phyloP scores from a whole-genome alignment of 192 early-diverging fungal species.

The Phlyctochytrium planicorne region DNA sequence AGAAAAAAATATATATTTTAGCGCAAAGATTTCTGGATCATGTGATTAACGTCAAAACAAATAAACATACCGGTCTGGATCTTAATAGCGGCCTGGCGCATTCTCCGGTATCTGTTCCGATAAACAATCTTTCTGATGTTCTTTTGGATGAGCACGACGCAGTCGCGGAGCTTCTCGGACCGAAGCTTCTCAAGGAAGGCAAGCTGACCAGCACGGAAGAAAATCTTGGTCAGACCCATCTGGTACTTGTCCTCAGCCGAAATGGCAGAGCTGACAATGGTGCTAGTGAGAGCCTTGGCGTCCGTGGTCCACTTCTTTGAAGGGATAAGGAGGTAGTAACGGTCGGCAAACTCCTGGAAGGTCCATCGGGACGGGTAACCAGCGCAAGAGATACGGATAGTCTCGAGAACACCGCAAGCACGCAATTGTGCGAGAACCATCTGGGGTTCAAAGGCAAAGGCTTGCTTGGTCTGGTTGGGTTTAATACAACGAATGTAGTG shows the following conservation, averaged over 20 bases:
- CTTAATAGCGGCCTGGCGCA: conserved; percentile 51
- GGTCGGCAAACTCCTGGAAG: conserved; percentile 90
- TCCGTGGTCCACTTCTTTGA: conserved; percentile 58
- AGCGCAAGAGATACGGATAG: conserved; percentile 96
- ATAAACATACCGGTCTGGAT: conserved; percentile 49
- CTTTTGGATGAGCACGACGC: conserved; percentile 87
- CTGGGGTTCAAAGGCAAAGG: conserved; percentile 89
- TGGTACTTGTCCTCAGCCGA: conserved; percentile 85
- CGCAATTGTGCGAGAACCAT: conserved; percentile 86
- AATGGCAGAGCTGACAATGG: conserved; percentile 64
- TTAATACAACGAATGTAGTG: conserved; percentile 98
- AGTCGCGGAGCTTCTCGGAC: conserved; percentile 73
- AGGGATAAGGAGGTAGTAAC: conserved; percentile 60
- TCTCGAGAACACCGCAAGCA: conserved; percentile 98
- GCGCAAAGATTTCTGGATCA: no score
- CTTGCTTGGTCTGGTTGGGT: conserved; percentile 88
- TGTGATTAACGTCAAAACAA: no score
- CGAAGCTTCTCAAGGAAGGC: conserved; percentile 88
- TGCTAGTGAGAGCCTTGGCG: conserved; percentile 41
- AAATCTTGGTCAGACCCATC: conserved; percentile 93
- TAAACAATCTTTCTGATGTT: conserved; percentile 73
- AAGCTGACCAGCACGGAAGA: conserved; percentile 96
- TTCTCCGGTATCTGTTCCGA: conserved; percentile 25
- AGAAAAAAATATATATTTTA: conserved; percentile 21
- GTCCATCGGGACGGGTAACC: conserved; percentile 92